phyloP scores from a whole-genome alignment of 2,329 filamentous ascomycete species.

The Aspergillus neotritici region DNA sequence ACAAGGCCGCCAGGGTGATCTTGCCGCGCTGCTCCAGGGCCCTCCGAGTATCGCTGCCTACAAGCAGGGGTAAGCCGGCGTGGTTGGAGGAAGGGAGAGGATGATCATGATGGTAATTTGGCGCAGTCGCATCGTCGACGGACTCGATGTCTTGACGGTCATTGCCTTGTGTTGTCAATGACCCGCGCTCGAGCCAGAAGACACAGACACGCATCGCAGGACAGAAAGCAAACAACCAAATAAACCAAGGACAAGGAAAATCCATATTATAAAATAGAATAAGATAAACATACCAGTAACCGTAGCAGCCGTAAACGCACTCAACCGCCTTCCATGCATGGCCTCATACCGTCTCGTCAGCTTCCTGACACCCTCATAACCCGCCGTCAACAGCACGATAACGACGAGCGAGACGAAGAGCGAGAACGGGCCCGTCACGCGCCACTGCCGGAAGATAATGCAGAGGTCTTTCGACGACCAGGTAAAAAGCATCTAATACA shows the following conservation, averaged over 20 bases:
- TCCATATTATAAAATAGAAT: conserved; percentile 2
- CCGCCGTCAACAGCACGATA: conserved; percentile 77
- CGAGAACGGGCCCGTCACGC: conserved; percentile 65
- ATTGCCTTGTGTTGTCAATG: conserved; percentile 2
- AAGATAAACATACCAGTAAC: conserved; percentile 27
- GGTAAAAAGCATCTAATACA: conserved; percentile 98
- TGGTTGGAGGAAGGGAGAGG: conserved; percentile 28
- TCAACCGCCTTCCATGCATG: conserved; percentile 46
- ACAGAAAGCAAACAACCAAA: conserved; percentile 1
- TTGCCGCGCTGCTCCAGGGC: conserved; percentile 63
- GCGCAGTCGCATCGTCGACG: conserved; percentile 24
- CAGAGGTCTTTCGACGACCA: conserved; percentile 92
- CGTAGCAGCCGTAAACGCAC: conserved; percentile 36
- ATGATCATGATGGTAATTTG: conserved; percentile 18
- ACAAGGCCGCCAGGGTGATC: conserved; percentile 73
- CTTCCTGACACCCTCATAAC: conserved; percentile 84
- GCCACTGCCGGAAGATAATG: conserved; percentile 92
- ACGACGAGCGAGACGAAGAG: conserved; percentile 77
- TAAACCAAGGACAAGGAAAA: no score
- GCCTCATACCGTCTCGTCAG: conserved; percentile 70
- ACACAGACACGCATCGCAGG: background rate
- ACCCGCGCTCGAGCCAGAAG: conserved; percentile 6
- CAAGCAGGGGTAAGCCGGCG: conserved; percentile 64
- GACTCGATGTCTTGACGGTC: conserved; percentile 32
- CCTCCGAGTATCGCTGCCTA: conserved; percentile 64